Base-by-base conservation (phyloP, 495 filamentous ascomycete genomes). In the Penicillium alfredii region DNA sequence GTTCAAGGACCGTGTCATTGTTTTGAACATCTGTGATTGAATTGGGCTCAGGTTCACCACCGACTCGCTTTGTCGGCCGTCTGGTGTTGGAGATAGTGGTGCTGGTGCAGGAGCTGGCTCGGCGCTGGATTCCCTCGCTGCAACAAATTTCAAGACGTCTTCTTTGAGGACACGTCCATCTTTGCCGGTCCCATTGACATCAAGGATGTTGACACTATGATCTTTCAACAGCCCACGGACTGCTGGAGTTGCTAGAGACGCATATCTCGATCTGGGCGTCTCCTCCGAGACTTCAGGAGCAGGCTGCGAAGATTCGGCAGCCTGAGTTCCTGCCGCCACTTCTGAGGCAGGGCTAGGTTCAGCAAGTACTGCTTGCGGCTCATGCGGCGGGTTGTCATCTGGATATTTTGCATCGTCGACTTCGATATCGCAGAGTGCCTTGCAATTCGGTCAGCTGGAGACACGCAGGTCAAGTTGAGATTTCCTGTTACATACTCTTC, bases 1-100 rank as follows among this genome's bases (percentile, higher is more conserved):
- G 30, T 50, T 75, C 44, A 99, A 70, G 11, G 88, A 94, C 26
- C 78, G 77, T 13, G 90, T 97, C 93, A 99, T 99, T n/a, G 78
- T 77, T 61, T 92, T 95, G 77, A 94, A 96, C 93, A 99, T 99
- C 53, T 86, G 81, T 12, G 73, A 67, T 65, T 97, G 92, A 17
- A 86, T 84, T 16, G 77, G 78, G 3, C 86, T 84, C 12, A 99
- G 65, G 35, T 74, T 64, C 16, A 78, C 62, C 1, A 63, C 58
- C 2, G 76, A 76, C 50, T 97, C 93, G 20, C 69, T 64, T 51
- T 87, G 82, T 13, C 60, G 60, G 8, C 54, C 44, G 39, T 53
- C 56, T 17, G 47, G 36, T 18, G 47, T 36, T 8, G 44, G 33
- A 10, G 54, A 19, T 24, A 51, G 30, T 32, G n/a, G 17, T 22